phyloP scores from a whole-genome alignment of 495 filamentous ascomycete species.

The Elaphomyces granulatus region DNA sequence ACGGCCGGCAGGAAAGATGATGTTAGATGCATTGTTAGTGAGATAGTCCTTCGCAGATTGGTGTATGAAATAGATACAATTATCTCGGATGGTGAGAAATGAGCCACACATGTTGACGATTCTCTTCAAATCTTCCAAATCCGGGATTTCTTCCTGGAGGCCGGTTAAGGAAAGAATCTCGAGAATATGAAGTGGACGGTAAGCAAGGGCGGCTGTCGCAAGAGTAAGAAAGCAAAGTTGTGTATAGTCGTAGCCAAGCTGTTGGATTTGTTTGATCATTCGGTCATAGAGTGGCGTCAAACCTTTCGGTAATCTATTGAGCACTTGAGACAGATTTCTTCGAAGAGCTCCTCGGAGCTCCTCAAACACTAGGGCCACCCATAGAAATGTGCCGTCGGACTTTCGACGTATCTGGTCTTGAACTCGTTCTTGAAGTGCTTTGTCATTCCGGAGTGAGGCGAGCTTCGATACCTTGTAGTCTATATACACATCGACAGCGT shows the following conservation, averaged over 20 bases:
- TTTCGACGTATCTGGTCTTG: constrained; percentile 8
- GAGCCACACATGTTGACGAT: constrained; percentile 15
- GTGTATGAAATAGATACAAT: constrained; percentile 16
- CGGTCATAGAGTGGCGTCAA: constrained; percentile 6
- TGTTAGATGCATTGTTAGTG: background rate
- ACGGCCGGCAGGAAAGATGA: constrained; percentile 12
- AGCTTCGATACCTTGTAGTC: constrained; percentile 16
- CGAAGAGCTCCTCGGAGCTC: constrained; percentile 4
- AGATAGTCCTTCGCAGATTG: constrained; percentile 13
- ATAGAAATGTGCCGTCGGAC: constrained; percentile 20
- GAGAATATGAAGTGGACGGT: constrained; percentile 4
- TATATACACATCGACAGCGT: constrained; percentile 20
- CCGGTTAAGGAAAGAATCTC: constrained; percentile 6
- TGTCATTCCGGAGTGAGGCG: constrained; percentile 2
- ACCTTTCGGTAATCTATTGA: constrained; percentile 7
- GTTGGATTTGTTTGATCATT: constrained; percentile 7
- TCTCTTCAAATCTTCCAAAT: constrained; percentile 7
- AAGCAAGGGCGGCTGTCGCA: constrained; percentile 4
- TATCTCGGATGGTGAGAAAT: constrained; percentile 18
- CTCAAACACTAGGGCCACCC: constrained; percentile 19
- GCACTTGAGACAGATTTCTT: background rate
- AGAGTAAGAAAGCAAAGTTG: background rate
- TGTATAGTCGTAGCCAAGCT: too few species aligned
- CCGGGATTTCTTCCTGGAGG: constrained; percentile 1
- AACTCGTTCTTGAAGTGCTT: constrained; percentile 7